phyloP scores from a whole-genome alignment of 805 yeast genomes.

The Starmerella vitae region DNA sequence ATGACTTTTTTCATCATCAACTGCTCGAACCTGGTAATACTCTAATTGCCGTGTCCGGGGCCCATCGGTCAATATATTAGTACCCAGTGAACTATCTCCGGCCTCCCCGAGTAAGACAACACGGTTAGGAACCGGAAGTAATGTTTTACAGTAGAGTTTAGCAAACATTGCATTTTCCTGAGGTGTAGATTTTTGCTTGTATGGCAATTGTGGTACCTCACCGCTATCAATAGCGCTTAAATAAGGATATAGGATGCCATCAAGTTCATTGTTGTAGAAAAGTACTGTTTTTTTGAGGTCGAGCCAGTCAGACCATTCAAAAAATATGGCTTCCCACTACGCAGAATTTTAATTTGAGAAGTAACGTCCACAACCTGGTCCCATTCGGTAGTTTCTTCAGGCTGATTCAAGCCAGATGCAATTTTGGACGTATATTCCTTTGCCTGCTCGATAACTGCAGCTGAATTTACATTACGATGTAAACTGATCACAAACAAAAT shows the following conservation, averaged over 20 bases:
- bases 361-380: slow-evolving; percentile 7
- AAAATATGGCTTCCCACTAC: slow-evolving; percentile 7
- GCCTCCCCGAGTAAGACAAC: slow-evolving; percentile 11
- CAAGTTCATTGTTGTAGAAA: slow-evolving; percentile 10
- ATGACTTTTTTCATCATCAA: slow-evolving; percentile 3
- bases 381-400: slow-evolving; percentile 1
- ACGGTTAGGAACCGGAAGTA: slow-evolving; percentile 15
- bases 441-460: not conserved
- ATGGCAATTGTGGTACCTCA: slow-evolving; percentile 9
- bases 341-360: slow-evolving; percentile 5
- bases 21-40: slow-evolving; percentile 7
- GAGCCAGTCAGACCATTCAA: slow-evolving; percentile 25
- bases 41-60: slow-evolving; percentile 4
- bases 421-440: not conserved
- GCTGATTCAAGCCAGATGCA: too few relatives aligned
- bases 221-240: not conserved
- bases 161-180: slow-evolving; percentile 18
- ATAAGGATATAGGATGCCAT: slow-evolving; percentile 13
- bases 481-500: not conserved
- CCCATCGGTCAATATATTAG: not conserved
- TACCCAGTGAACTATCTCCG: not conserved
- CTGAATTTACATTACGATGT: not conserved
- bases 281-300: slow-evolving; percentile 18
- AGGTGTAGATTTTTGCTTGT: slow-evolving; percentile 4
- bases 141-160: slow-evolving; percentile 12